Evolutionary conservation across 305 asterid species (phyloP), one percentile per base, ranked within the genome.

Genomic region (Euphrasia arctica): DNA sequence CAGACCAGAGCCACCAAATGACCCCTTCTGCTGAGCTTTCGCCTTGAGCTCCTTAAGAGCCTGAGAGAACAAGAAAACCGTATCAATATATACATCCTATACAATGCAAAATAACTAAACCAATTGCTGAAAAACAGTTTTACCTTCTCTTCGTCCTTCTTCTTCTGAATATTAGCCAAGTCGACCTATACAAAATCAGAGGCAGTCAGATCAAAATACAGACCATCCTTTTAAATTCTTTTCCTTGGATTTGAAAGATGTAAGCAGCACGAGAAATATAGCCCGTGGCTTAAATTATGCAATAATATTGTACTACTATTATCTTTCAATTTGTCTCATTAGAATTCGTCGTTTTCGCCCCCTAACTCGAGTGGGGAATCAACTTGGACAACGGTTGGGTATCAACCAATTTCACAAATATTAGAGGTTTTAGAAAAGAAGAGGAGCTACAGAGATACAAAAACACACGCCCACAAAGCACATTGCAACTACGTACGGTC

Each of bases 101-200:
- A 14, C 50, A 64, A 65, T 13, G 39, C n/a, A 31, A 59, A 64
- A 27, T 11, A 22, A 12, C 28, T 60, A 47, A 5, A 15, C 13
- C 7, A 42, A 45, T 28, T 25, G 9, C 36, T 12, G 3, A 15
- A 7, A 51, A 18, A 29, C 7, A 15, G 18, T 56, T 70, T 70
- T 57, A 84, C 96, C 95, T 87, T 87, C 70, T 92, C 97, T 77
- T 92, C 98, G 0, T 92, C 98, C 80, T 85, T 92, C 85, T 89
- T 92, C 91, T 89, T 92, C 67, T 86, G 88, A 68, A 92, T 72
- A 65, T 72, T 78, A 62, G 91, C 96, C 77, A 76, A 83, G 75
- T 92, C 98, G 13, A 60, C 60, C 96, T 91, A 25, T 25, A 82
- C 82, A 78, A 62, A 68, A 68, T 43, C 2, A 48, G 52, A 48